A percentile compares a stretch with the other conserved stretches of the same genome.
These are phyloP conservation scores for Ophiocordyceps australis DNA, from an alignment of 2,329 filamentous ascomycete genomes.

Conservation along the genomic window DNA sequence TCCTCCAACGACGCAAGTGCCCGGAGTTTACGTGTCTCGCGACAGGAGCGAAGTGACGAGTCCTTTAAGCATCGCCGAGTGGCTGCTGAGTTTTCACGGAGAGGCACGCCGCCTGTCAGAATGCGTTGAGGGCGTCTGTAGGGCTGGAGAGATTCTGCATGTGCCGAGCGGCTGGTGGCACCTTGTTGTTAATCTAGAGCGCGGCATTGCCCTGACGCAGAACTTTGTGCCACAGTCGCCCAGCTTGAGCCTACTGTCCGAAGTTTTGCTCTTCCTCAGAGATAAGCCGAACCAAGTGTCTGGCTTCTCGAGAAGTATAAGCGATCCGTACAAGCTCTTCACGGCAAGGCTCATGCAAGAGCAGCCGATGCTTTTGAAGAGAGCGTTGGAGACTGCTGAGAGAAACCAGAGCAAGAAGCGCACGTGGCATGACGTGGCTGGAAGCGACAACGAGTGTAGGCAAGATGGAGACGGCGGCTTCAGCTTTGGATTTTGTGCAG, in stretches of 20 bases:
- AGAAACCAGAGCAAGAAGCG: slow-evolving; percentile 51
- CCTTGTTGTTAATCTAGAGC: slow-evolving; percentile 75
- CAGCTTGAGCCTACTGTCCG: slow-evolving; percentile 38
- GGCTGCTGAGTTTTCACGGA: slow-evolving; percentile 76
- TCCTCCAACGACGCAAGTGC: slow-evolving; percentile 58
- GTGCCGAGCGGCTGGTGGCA: slow-evolving; percentile 97
- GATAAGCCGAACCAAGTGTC: slow-evolving; percentile 76
- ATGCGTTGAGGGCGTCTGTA: slow-evolving; percentile 74
- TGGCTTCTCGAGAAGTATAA: slow-evolving; percentile 58
- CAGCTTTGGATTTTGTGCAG: slow-evolving; percentile 35
- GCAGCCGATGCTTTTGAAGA: slow-evolving; percentile 49
- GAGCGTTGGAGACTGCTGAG: slow-evolving; percentile 46
- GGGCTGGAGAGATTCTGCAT: slow-evolving; percentile 70
- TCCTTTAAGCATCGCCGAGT: slow-evolving; percentile 91
- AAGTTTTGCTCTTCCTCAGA: slow-evolving; percentile 63
- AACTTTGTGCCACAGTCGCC: slow-evolving; percentile 70
- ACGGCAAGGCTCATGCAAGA: slow-evolving; percentile 43
- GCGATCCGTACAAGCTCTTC: slow-evolving; percentile 60
- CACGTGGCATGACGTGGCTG: slow-evolving; percentile 74
- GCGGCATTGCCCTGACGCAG: slow-evolving; percentile 77
- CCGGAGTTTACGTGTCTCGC: slow-evolving; percentile 75
- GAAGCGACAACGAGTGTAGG: slow-evolving; percentile 21
- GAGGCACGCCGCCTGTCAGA: slow-evolving; percentile 60
- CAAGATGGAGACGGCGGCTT: slow-evolving; percentile 19
- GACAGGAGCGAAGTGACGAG: slow-evolving; percentile 89